Evolutionary conservation across 2,329 filamentous ascomycete species (phyloP).

Genomic region (Paramyrothecium roridum): DNA sequence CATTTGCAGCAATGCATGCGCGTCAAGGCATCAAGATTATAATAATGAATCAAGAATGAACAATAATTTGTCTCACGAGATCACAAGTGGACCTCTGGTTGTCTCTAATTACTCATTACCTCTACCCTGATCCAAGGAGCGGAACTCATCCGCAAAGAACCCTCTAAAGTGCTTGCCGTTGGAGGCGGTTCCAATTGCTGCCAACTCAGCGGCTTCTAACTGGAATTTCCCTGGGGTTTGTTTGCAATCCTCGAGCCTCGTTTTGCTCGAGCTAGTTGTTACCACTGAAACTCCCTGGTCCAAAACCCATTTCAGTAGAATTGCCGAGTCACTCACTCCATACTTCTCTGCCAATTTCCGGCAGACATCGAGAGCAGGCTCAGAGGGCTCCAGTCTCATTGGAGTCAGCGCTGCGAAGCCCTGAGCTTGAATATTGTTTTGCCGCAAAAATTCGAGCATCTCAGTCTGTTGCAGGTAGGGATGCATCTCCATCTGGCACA

Average conservation of each 20-base stretch:
- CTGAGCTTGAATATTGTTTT: conserved; percentile 3
- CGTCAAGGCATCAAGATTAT: conserved; percentile 18
- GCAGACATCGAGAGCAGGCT: background rate
- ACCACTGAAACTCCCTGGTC: conserved; percentile 2
- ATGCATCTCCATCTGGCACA: conserved; percentile 12
- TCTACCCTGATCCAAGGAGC: too few species aligned
- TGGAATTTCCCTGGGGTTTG: background rate
- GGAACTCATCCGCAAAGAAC: background rate
- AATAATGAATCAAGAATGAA: conserved; percentile 18
- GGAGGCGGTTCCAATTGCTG: background rate
- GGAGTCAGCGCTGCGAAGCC: conserved; percentile 7
- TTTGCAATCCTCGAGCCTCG: conserved; percentile 1
- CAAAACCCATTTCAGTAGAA: conserved; percentile 5
- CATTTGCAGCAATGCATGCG: conserved; percentile 16
- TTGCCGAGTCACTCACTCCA: conserved; percentile 2
- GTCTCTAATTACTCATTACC: background rate
- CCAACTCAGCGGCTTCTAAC: background rate
- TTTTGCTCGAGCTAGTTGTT: conserved; percentile 4
- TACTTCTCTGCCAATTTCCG: conserved; percentile 2
- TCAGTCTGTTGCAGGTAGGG: conserved; percentile 10
- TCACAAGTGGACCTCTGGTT: background rate
- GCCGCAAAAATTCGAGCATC: conserved; percentile 3
- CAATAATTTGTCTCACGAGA: background rate
- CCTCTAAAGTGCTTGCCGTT: background rate
- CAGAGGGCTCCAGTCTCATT: background rate